Percentiles rank a stretch among this genome's conserved stretches.
Conservation (phyloP, 192 early-diverging fungal species). For the Backusella sp. region DNA sequence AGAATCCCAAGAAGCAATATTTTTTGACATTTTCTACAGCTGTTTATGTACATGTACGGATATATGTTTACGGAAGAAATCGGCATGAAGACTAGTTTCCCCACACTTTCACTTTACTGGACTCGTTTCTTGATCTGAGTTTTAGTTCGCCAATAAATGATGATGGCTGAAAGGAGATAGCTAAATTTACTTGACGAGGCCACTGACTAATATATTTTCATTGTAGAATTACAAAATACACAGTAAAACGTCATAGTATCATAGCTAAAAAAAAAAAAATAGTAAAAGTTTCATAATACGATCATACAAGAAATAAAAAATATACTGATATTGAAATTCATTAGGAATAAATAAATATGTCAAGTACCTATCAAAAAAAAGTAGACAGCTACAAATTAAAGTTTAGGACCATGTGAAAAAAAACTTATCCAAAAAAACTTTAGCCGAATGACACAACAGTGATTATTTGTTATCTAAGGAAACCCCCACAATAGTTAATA, state of each 20-base stretch:
- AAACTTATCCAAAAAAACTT: not conserved
- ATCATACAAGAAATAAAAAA: not conserved
- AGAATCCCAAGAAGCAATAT: not conserved
- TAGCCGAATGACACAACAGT: not conserved
- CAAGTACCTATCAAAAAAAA: not conserved
- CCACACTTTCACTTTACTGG: not conserved
- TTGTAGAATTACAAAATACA: not conserved
- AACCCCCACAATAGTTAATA: not conserved
- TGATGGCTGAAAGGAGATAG: not conserved
- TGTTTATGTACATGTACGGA: not conserved
- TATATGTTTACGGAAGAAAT: not conserved
- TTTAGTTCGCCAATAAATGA: not conserved
- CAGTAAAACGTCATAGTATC: not conserved
- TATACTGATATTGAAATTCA: not conserved
- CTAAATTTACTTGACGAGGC: not conserved
- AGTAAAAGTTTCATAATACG: not conserved
- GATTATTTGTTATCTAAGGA: not conserved
- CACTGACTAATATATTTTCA: not conserved
- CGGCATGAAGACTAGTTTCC: not conserved
- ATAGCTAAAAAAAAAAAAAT: not conserved
- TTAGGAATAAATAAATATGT: not conserved
- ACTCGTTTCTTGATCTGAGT: not conserved
- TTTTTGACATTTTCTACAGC: not conserved
- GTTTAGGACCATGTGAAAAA: constrained; percentile 5
- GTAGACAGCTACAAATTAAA: not conserved